Conservation (phyloP, 2,329 filamentous ascomycete species). For the Lithohypha guttulata region DNA sequence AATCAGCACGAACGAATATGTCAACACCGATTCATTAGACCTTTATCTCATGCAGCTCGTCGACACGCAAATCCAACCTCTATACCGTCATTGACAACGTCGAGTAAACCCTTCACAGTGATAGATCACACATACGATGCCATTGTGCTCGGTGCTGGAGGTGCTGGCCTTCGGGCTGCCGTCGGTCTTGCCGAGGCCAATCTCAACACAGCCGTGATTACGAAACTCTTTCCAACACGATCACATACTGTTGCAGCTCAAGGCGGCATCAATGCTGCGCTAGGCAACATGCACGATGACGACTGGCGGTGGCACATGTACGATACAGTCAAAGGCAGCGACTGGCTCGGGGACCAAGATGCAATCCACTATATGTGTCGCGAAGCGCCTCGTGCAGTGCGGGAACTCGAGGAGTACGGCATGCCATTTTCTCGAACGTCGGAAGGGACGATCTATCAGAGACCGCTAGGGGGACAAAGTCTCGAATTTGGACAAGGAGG, state of each 20-base stretch:
- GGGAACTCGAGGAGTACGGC: slow-evolving; percentile 56
- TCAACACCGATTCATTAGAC: background rate
- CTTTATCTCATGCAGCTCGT: slow-evolving; percentile 6
- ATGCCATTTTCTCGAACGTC: slow-evolving; percentile 40
- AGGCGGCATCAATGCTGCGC: slow-evolving; percentile 50
- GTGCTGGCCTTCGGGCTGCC: slow-evolving; percentile 51
- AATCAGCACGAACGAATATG: background rate
- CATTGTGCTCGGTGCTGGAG: slow-evolving; percentile 60
- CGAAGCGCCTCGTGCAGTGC: slow-evolving; percentile 81
- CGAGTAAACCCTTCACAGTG: slow-evolving; percentile 12
- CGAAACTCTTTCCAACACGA: slow-evolving; percentile 52
- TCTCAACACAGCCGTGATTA: slow-evolving; percentile 53
- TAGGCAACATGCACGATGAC: slow-evolving; percentile 79
- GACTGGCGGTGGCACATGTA: slow-evolving; percentile 99
- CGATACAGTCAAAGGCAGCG: slow-evolving; percentile 93
- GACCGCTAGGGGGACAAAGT: slow-evolving; percentile 77
- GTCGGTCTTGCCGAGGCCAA: slow-evolving; percentile 52
- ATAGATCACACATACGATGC: slow-evolving; percentile 36
- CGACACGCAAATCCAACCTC: slow-evolving; percentile 16
- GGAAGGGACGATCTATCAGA: slow-evolving; percentile 24
- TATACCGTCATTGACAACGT: slow-evolving; percentile 11
- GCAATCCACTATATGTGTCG: slow-evolving; percentile 98
- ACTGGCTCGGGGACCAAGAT: slow-evolving; percentile 96
- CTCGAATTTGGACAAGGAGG: slow-evolving; percentile 81
- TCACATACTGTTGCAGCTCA: slow-evolving; percentile 56